These are phyloP conservation scores for Triticum aestivum DNA, from an alignment of 176 grass and related monocot species.

Conservation along the genomic window DNA sequence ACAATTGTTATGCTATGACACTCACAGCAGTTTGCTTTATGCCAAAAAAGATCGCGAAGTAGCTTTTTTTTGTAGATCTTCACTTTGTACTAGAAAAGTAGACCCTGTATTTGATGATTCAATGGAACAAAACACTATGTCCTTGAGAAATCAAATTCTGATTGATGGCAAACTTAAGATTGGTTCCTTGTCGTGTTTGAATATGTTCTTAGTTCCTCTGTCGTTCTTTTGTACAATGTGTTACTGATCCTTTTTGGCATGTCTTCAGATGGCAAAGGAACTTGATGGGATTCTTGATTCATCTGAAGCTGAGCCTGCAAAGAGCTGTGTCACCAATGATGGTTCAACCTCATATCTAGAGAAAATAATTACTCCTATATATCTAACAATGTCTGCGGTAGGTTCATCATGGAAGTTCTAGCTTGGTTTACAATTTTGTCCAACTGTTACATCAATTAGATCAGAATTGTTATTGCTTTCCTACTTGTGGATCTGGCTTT, in stretches of 20 bases:
- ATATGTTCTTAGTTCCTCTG: not conserved
- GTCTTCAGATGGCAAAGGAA: constrained; percentile 90
- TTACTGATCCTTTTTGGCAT: constrained; percentile 11
- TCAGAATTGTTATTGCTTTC: not conserved
- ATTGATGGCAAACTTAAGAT: constrained; percentile 2
- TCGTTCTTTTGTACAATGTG: constrained; percentile 5
- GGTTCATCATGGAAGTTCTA: constrained; percentile 25
- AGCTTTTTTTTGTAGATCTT: not conserved
- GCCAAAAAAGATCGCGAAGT: not conserved
- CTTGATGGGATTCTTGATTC: constrained; percentile 92
- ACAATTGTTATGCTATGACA: not conserved
- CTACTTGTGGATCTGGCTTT: not conserved
- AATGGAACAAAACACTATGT: not conserved
- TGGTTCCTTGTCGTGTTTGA: not conserved
- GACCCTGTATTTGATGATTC: not conserved
- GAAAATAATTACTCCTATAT: constrained; percentile 82
- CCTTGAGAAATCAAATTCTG: not conserved
- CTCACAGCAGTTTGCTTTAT: not conserved
- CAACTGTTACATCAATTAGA: not conserved
- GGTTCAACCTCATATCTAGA: constrained; percentile 66
- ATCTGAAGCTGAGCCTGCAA: constrained; percentile 59
- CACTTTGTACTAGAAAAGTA: constrained; percentile 1
- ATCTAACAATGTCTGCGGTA: constrained; percentile 71
- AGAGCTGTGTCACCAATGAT: constrained; percentile 52
- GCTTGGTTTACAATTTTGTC: constrained; percentile 26